Conservation (phyloP, 306 rosid genomes). For the Corylus heterophylla region DNA sequence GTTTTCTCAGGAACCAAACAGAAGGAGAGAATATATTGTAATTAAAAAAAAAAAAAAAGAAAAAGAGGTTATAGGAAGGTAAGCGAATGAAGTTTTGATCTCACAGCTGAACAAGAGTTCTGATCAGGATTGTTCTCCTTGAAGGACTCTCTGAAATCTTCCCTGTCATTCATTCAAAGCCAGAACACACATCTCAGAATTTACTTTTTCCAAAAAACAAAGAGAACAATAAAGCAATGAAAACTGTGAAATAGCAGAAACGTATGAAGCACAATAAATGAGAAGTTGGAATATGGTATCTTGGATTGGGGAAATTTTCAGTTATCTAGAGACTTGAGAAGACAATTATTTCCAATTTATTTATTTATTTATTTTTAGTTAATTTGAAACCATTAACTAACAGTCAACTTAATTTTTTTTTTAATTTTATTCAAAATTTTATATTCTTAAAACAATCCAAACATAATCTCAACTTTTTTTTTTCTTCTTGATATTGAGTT, state of each 20-base stretch:
- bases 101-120: conserved; percentile 38
- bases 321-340: too few species aligned
- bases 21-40: neutral
- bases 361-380: too few species aligned
- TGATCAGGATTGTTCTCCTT: conserved; percentile 36
- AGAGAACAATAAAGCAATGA: neutral
- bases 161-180: conserved; percentile 27
- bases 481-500: too few species aligned
- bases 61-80: neutral
- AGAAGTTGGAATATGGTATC: neutral
- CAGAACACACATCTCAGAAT: neutral
- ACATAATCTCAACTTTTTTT: too few species aligned
- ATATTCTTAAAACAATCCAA: too few species aligned
- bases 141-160: conserved; percentile 38
- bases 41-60: neutral
- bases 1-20: neutral
- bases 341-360: too few species aligned
- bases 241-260: neutral
- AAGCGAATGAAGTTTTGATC: conserved; percentile 14
- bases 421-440: too few species aligned
- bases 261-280: neutral
- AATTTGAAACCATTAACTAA: too few species aligned
- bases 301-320: too few species aligned
- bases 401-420: too few species aligned
- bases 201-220: neutral